These are phyloP conservation scores for Phytophthora foliorum DNA, from an alignment of 352 stramenopile genomes.

Conservation along the genomic window DNA sequence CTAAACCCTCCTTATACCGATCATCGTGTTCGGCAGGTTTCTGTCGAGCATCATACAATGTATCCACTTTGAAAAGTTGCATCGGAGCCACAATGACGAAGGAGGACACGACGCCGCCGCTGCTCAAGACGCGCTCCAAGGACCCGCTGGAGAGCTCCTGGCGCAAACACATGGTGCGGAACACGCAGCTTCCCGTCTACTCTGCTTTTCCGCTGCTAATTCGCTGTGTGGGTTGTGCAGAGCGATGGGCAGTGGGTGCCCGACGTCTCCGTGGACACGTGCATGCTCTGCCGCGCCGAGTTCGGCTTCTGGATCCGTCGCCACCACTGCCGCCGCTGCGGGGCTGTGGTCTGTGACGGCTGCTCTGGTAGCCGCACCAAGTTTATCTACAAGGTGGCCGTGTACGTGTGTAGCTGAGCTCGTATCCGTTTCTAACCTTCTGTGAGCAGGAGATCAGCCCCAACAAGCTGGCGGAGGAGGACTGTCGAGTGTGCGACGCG, in stretches of 20 bases:
- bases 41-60: neutral
- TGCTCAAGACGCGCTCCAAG: conserved; percentile 81
- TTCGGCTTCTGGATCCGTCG: conserved; percentile 90
- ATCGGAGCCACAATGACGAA: conserved; percentile 21
- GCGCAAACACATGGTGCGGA: conserved; percentile 83
- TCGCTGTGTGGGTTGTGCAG: conserved; percentile 33
- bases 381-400: conserved; percentile 85
- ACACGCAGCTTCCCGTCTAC: neutral
- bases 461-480: conserved; percentile 67
- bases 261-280: conserved; percentile 79
- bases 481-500: conserved; percentile 81
- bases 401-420: neutral
- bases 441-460: conserved; percentile 66
- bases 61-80: conserved; percentile 31
- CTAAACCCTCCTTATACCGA: neutral
- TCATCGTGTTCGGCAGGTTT: neutral
- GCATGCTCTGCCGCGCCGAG: conserved; percentile 87
- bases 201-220: conserved; percentile 8
- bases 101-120: conserved; percentile 45
- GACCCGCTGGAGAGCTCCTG: conserved; percentile 90
- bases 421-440: neutral
- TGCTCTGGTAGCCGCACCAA: conserved; percentile 85
- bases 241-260: conserved; percentile 88
- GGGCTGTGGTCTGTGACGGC: conserved; percentile 79
- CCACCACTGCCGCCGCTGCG: conserved; percentile 91